Evolutionary conservation across 805 yeast genomes (phyloP).

Genomic region (Zygosaccharomyces bailii): DNA sequence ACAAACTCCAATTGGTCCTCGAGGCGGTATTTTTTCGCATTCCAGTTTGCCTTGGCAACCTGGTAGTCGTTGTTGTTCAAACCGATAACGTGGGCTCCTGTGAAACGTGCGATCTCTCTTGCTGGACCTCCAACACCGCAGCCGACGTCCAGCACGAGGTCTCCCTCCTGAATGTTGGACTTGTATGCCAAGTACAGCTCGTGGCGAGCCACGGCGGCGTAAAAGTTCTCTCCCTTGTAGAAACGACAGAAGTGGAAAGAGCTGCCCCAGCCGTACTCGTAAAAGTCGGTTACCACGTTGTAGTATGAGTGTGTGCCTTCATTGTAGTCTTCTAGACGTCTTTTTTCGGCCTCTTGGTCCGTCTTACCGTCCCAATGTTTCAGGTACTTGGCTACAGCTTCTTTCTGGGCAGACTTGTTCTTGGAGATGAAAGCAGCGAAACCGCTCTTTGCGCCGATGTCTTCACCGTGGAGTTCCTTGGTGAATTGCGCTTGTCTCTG

Average conservation of each 20-base stretch:
- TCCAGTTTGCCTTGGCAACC: slow-evolving; percentile 83
- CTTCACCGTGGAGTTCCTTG: slow-evolving; percentile 79
- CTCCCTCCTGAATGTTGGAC: slow-evolving; percentile 72
- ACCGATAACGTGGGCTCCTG: slow-evolving; percentile 83
- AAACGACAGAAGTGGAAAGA: slow-evolving; percentile 96
- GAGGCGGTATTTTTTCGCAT: slow-evolving; percentile 63
- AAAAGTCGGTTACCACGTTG: slow-evolving; percentile 95
- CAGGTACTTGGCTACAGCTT: slow-evolving; percentile 86
- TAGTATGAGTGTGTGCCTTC: slow-evolving; percentile 91
- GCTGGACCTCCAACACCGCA: slow-evolving; percentile 99
- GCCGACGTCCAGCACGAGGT: slow-evolving; percentile 94
- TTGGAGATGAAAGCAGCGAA: slow-evolving; percentile 73
- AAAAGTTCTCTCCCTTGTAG: slow-evolving; percentile 88
- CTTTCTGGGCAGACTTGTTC: slow-evolving; percentile 72
- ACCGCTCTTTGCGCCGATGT: slow-evolving; percentile 61
- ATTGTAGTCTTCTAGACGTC: slow-evolving; percentile 80
- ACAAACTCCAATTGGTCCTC: slow-evolving; percentile 76
- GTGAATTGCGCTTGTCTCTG: slow-evolving; percentile 60
- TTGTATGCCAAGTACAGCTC: slow-evolving; percentile 91
- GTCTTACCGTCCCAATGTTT: slow-evolving; percentile 97
- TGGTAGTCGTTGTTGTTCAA: slow-evolving; percentile 96
- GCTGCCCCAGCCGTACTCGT: slow-evolving; percentile 99
- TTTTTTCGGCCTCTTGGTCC: slow-evolving; percentile 62
- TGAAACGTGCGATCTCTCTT: slow-evolving; percentile 88
- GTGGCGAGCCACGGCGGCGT: slow-evolving; percentile 94